phyloP scores from a whole-genome alignment of 345 rosid genomes.

The Populus euphratica region DNA sequence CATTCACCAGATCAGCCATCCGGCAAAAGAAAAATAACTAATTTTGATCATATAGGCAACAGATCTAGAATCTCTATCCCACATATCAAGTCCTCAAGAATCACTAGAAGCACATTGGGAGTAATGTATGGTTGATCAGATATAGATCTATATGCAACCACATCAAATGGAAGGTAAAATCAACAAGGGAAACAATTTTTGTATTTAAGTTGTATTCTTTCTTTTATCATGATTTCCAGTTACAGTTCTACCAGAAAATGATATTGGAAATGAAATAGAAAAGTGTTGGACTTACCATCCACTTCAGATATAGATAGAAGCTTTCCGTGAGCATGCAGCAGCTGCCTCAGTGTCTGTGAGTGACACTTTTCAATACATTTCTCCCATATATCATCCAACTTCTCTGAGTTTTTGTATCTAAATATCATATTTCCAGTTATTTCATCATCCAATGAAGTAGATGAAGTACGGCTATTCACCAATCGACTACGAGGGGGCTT shows the following conservation, averaged over 20 bases:
- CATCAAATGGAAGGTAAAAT: neutral
- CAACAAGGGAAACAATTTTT: neutral
- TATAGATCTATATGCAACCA: neutral
- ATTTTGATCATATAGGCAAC: neutral
- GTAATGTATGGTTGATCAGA: neutral
- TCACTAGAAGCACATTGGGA: neutral
- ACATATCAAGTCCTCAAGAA: neutral
- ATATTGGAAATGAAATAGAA: neutral
- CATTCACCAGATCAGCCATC: neutral
- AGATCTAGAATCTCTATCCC: neutral
- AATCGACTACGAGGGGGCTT: conserved; percentile 39
- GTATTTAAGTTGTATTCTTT: neutral
- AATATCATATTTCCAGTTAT: conserved; percentile 38
- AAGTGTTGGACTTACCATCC: conserved; percentile 48
- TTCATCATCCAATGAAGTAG: conserved; percentile 39
- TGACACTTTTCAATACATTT: conserved; percentile 84
- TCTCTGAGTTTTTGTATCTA: conserved; percentile 49
- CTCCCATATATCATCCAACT: conserved; percentile 67
- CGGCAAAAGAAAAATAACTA: neutral
- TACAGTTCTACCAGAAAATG: neutral
- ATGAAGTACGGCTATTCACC: conserved; percentile 31
- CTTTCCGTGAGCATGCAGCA: conserved; percentile 73
- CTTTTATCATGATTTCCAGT: neutral
- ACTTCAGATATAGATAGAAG: conserved; percentile 77
- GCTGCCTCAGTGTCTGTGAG: conserved; percentile 80